Evolutionary conservation across 1,139 yeast genomes (phyloP), one percentile per base, ranked within the genome.

Genomic region (Pneumocystis canis): DNA sequence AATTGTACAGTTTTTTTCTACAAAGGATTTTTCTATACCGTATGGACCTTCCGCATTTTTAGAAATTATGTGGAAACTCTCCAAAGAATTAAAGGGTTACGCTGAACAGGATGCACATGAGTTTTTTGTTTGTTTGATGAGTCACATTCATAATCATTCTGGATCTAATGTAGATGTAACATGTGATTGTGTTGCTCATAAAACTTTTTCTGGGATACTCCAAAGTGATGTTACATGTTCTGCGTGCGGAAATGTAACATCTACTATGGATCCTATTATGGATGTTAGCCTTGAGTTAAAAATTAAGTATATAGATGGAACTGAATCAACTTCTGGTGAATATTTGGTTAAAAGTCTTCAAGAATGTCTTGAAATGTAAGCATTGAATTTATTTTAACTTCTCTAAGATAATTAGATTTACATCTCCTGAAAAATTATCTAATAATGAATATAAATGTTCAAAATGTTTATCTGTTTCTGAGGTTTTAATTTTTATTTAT

Each of bases 91-190:
- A 65, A 95, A 97, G 0, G 98, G 98, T 0, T 89, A 89, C 68
- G 87, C 92, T 60, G 97, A 92, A 74, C 98, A 92, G 74, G 98
- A 92, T 73, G 97, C 98, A 0, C 98, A 92, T 74, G 98, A 92
- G 73, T 92, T 90, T 73, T 84, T 95, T 85, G 97, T 92, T 72
- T 89, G 90, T 72, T 71, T 90, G 37, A 77, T 90, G 59, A 87
- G 90, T 72, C 95, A 89, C 73, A 75, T 92, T 63, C 98, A 92
- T 73, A 47, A 47, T 47, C 54, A 47, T 47, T 47, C 54, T 25
- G 54, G 54, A n/a, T 47, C 54, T 25, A 47, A 47, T 25, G 25
- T 37, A 31, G 64, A 58, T 30, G 60, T 63, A 14, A 64, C 66
- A 5, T 90, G 98, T 73, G 75, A 79, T 25, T 92, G 98, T 74